Conservation (phyloP, 2,329 filamentous ascomycete genomes). For the Xylariaceae sp. region DNA sequence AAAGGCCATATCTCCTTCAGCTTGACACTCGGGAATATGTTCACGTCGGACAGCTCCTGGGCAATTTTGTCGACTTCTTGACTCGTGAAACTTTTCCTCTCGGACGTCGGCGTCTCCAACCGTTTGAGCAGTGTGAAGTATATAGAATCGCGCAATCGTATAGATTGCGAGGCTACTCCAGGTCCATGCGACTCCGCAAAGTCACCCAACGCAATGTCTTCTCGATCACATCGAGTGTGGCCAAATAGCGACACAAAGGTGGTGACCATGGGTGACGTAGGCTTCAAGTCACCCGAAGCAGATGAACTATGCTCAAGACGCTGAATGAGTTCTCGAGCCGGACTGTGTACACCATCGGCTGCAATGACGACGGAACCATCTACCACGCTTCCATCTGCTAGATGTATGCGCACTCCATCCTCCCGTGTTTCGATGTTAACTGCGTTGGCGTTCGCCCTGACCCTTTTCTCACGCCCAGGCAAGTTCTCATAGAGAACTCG, state of each 20-base stretch:
- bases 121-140: slow-evolving; percentile 24
- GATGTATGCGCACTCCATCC: slow-evolving; percentile 32
- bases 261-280: slow-evolving; percentile 19
- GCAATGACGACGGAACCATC: slow-evolving; percentile 35
- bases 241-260: slow-evolving; percentile 23
- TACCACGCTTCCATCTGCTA: slow-evolving; percentile 32
- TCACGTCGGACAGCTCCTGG: slow-evolving; percentile 20
- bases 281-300: neutral
- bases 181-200: slow-evolving; percentile 26
- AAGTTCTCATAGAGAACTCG: slow-evolving; percentile 32
- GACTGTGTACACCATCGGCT: slow-evolving; percentile 36
- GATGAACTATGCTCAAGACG: slow-evolving; percentile 1
- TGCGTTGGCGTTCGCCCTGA: slow-evolving; percentile 26
- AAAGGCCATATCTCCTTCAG: slow-evolving; percentile 32
- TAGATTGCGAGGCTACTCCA: slow-evolving; percentile 24
- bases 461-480: slow-evolving; percentile 22
- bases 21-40: slow-evolving; percentile 27
- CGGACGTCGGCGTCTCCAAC: slow-evolving; percentile 14
- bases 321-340: slow-evolving; percentile 30
- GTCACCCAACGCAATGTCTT: slow-evolving; percentile 10
- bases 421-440: slow-evolving; percentile 29
- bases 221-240: slow-evolving; percentile 1
- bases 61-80: slow-evolving; percentile 26
- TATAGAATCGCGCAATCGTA: slow-evolving; percentile 9
- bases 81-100: slow-evolving; percentile 15